These are phyloP conservation scores for Neurospora hispaniola DNA, from an alignment of 495 filamentous ascomycete genomes.

Conservation along the genomic window DNA sequence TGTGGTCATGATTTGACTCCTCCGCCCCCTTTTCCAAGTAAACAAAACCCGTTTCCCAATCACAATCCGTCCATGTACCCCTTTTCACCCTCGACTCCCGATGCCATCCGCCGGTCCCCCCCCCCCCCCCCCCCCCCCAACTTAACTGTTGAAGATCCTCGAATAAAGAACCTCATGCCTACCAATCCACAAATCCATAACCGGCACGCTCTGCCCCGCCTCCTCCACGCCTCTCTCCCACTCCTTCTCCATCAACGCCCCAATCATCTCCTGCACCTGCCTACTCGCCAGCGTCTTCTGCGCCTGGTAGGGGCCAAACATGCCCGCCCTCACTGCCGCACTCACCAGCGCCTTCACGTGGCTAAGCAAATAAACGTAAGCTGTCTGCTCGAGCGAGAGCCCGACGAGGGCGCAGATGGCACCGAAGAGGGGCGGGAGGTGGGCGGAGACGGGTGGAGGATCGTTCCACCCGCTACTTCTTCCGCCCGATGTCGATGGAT, in stretches of 20 bases:
- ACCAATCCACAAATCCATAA: slow-evolving; percentile 88
- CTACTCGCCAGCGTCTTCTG: slow-evolving; percentile 64
- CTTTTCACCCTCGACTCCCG: not conserved
- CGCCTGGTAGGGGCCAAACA: slow-evolving; percentile 89
- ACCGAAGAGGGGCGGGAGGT: slow-evolving; percentile 76
- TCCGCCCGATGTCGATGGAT: not conserved
- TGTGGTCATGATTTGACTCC: not conserved
- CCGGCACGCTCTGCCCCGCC: slow-evolving; percentile 78
- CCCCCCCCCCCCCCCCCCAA: no score
- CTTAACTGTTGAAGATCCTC: slow-evolving; percentile 76
- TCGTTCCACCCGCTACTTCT: not conserved
- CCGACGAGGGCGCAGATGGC: slow-evolving; percentile 54
- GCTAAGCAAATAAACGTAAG: slow-evolving; percentile 77
- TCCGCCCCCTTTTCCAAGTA: not conserved
- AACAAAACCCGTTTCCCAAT: not conserved
- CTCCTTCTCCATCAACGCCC: slow-evolving; percentile 49
- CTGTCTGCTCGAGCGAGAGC: slow-evolving; percentile 51
- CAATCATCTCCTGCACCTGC: slow-evolving; percentile 50
- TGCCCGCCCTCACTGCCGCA: slow-evolving; percentile 76
- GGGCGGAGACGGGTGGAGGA: slow-evolving; percentile 41
- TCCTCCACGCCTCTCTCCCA: slow-evolving; percentile 50
- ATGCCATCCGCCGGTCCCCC: no score
- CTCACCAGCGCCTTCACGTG: slow-evolving; percentile 84
- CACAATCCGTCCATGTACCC: not conserved
- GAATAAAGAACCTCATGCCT: slow-evolving; percentile 93